Evolutionary conservation across 2,329 filamentous ascomycete species (phyloP).

Genomic region (Aspergillus clavatus): DNA sequence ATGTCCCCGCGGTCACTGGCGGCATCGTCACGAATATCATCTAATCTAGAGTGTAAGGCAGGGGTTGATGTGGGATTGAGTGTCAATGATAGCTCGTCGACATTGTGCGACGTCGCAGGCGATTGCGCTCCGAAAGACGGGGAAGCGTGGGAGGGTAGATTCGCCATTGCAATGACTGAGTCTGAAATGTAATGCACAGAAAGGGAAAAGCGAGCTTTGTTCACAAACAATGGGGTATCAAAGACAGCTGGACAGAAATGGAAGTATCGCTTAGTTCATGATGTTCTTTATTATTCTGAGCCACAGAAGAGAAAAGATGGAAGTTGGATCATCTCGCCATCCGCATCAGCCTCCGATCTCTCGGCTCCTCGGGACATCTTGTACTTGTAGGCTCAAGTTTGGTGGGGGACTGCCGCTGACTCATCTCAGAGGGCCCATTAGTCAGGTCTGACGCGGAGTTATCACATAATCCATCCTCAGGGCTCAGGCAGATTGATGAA

Average conservation of each 20-base stretch:
- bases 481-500: too few species aligned
- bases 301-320: neutral
- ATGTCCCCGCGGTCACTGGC: conserved; percentile 24
- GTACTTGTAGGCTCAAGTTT: too few species aligned
- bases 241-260: neutral
- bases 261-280: neutral
- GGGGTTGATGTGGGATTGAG: conserved; percentile 4
- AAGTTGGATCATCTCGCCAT: too few species aligned
- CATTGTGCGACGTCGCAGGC: conserved; percentile 17
- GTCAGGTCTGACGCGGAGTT: conserved; percentile 10
- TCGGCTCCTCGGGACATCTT: neutral
- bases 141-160: conserved; percentile 53
- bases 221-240: neutral
- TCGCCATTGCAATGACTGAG: conserved; percentile 42
- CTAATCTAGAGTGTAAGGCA: conserved; percentile 8
- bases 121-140: conserved; percentile 44
- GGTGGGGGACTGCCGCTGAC: neutral
- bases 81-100: conserved; percentile 22
- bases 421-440: conserved; percentile 2
- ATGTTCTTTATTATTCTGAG: neutral
- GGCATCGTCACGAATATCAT: conserved; percentile 16
- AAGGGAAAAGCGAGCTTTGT: neutral
- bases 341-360: too few species aligned
- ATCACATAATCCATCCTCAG: too few species aligned
- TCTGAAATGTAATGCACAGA: conserved; percentile 10